Evolutionary conservation across 2,329 filamentous ascomycete genomes (phyloP), one percentile per base, ranked within the genome.

Genomic region (Aspergillus bombycis): DNA sequence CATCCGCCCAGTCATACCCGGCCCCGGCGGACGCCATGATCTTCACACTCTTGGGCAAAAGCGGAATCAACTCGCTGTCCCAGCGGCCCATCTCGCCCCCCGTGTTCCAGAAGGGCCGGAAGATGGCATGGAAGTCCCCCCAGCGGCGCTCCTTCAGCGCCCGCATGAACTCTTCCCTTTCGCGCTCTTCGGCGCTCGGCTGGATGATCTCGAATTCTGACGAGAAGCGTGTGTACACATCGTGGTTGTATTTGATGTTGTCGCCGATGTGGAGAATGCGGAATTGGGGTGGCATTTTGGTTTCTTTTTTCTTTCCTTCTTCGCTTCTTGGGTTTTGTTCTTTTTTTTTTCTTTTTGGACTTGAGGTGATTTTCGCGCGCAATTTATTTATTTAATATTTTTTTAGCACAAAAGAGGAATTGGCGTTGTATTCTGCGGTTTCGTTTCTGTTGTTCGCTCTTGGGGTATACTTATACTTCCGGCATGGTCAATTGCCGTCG

Each of bases 21-120:
- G 87, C 86, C 3, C 87, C 86, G 1, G 87, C 87, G 19, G 82
- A 85, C 19, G 87, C 85, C 73, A 84, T 88, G 19, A 89, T 82
- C 65, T 81, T 83, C 64, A 85, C 82, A 0, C 82, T 84, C 1
- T 72, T 57, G 0, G 87, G 87, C 5, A 89, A 71, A 10, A 86
- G 71, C 0, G 79, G 77, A 57, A 89, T 85, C 23, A 89, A 70
- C 65, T 89, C 87, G 12, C 74, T 69, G 68, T 90, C 85, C 86
- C 86, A 89, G 26, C 83, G 83, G 0, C 86, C 86, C 86, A 89
- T 89, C 68, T 89, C 88, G 4, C 85, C 86, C 1, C 88, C 88
- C 0, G 86, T 88, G 62, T 86, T 85, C 86, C 86, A 89, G 72
- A 88, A 88, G 0, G 87, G 87, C 2, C 86, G 79, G 67, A 87